Evolutionary conservation across 305 asterid species (phyloP), one percentile per base, ranked within the genome.

Genomic region (Fraxinus floribunda): DNA sequence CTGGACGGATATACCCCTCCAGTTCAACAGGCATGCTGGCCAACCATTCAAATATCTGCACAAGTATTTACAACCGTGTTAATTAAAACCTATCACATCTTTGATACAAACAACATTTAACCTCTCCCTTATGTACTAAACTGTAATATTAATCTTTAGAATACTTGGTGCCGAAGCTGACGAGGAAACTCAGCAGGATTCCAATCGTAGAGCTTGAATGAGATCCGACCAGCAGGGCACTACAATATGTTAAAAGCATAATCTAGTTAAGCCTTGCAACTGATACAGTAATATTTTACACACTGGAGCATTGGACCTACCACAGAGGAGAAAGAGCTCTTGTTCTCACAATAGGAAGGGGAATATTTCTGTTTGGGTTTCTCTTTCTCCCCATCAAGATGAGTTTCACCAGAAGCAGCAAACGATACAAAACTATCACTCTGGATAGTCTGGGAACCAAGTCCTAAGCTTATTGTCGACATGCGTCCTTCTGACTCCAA

Each of bases 101-200:
- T 62, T 72, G 29, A 70, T 20, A 83, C 6, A 87, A 79, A 80
- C n/a, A 79, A 72, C 41, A 79, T 24, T 22, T 76, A 83, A 72
- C 72, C 36, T 78, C 82, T 83, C 85, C 82, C 78, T 86, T 86
- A 41, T 85, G 82, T 87, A 89, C 94, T 88, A 89, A 93, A 93
- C 97, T 91, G 97, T 86, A 92, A 90, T 85, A 89, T 84, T 83
- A 89, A 91, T 88, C 89, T 90, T 87, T 87, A 88, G 86, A 89
- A 86, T 93, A 94, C 98, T 92, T 94, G 98, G 87, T 89, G 97
- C 68, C 98, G 96, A 84, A 94, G 97, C 32, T 93, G 91, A 71
- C 98, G 91, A 76, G 98, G 98, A 86, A 94, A 94, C 83, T 93
- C 98, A 29, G 98, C 98, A 9, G 98, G 98, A 85, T 94, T 94